These are phyloP conservation scores for Dictyostelium firmibasis DNA, from an alignment of 78 protist species.

Conservation along the genomic window DNA sequence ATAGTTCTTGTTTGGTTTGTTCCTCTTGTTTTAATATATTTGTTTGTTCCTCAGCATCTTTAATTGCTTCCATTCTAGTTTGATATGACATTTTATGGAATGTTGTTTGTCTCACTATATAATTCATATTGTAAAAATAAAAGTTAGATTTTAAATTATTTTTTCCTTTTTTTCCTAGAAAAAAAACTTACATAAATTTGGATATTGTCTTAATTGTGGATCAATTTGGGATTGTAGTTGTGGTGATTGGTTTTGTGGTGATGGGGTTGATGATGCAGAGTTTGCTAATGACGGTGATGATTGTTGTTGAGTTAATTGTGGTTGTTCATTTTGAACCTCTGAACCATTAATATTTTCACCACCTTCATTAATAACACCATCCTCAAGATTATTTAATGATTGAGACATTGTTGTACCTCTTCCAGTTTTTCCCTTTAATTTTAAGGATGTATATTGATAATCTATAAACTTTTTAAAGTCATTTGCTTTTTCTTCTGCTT, in stretches of 20 bases:
- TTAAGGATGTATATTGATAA: constrained; percentile 2
- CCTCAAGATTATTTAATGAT: background rate
- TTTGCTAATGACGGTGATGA: background rate
- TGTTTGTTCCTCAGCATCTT: constrained; percentile 42
- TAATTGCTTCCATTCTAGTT: constrained; percentile 18
- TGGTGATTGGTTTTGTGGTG: background rate
- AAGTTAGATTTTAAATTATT: too few relatives aligned
- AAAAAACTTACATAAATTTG: background rate
- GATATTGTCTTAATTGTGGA: constrained; percentile 30
- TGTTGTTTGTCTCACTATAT: constrained; percentile 37
- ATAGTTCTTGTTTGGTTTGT: background rate
- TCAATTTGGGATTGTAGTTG: background rate
- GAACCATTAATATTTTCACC: background rate
- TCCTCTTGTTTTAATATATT: constrained; percentile 22
- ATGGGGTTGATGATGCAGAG: background rate
- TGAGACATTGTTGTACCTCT: constrained; percentile 13
- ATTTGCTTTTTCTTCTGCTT: constrained; percentile 67
- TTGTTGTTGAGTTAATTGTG: background rate
- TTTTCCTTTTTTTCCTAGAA: background rate
- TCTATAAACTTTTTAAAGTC: constrained; percentile 51
- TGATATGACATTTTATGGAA: constrained; percentile 62
- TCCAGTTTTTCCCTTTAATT: constrained; percentile 15
- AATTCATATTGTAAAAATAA: background rate
- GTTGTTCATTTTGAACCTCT: background rate
- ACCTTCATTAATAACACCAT: background rate